These are phyloP conservation scores for Russula sp. DNA, from an alignment of 768 basidiomycete species.

Conservation along the genomic window DNA sequence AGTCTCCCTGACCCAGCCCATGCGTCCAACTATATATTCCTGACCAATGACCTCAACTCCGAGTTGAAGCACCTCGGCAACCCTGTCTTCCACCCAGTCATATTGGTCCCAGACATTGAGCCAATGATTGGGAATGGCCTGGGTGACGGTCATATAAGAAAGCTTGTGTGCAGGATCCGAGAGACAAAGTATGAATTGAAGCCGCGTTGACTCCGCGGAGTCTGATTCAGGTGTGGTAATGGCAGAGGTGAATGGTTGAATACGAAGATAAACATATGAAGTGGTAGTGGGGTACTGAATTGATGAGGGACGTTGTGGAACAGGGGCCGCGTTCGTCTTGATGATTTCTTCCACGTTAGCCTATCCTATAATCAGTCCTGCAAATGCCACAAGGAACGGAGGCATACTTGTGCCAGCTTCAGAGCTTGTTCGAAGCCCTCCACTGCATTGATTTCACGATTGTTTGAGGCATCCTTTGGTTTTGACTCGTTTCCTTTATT, in stretches of 20 bases:
- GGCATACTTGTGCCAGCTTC: conserved; percentile 74
- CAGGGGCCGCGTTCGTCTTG: conserved; percentile 53
- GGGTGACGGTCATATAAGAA: conserved; percentile 73
- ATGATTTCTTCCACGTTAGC: conserved; percentile 75
- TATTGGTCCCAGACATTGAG: conserved; percentile 86
- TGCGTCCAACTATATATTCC: conserved; percentile 81
- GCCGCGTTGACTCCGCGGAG: conserved; percentile 38
- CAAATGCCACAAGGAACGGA: conserved; percentile 8
- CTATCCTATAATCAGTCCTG: conserved; percentile 39
- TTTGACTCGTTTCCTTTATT: conserved; percentile 77
- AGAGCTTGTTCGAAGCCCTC: conserved; percentile 82
- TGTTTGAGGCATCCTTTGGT: conserved; percentile 53
- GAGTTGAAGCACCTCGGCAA: conserved; percentile 81
- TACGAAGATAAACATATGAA: conserved; percentile 87
- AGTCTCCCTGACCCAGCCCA: conserved; percentile 63
- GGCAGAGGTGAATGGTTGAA: conserved; percentile 78
- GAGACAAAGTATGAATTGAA: conserved; percentile 64
- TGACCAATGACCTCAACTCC: conserved; percentile 91
- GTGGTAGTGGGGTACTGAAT: conserved; percentile 68
- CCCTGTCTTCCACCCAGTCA: conserved; percentile 93
- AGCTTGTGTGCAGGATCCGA: conserved; percentile 80
- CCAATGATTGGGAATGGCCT: conserved; percentile 83
- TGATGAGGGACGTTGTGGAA: conserved; percentile 35
- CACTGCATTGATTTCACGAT: conserved; percentile 75
- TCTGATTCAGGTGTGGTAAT: conserved; percentile 44